Conservation (phyloP, 345 rosid genomes). For the Populus deltoides region DNA sequence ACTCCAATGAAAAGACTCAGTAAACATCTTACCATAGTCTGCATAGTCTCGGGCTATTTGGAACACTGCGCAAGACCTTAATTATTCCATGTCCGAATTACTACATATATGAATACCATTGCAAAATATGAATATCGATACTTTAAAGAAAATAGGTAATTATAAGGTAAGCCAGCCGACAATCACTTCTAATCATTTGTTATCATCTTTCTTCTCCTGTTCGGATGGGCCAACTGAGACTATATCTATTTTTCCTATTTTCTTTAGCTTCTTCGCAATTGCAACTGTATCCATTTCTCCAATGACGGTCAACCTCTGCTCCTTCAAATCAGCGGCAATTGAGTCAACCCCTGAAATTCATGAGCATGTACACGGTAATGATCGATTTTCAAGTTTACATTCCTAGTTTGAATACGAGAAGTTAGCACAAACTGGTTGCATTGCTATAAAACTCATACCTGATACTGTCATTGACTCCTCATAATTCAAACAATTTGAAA, state of each 20-base stretch:
- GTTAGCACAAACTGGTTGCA: no score
- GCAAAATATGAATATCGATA: not conserved
- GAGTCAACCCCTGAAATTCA: conserved; percentile 32
- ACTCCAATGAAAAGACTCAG: not conserved
- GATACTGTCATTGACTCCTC: no score
- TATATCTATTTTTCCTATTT: conserved; percentile 23
- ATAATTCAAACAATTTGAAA: no score
- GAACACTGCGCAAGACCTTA: not conserved
- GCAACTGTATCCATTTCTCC: conserved; percentile 32
- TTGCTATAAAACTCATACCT: no score
- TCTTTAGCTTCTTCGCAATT: conserved; percentile 34
- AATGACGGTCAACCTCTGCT: conserved; percentile 30
- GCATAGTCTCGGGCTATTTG: no score
- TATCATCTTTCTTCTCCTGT: conserved; percentile 22
- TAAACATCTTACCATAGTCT: not conserved
- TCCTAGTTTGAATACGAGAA: no score
- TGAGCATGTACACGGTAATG: no score
- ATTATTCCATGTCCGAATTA: not conserved
- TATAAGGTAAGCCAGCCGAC: no score
- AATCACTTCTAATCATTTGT: not conserved
- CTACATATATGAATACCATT: not conserved
- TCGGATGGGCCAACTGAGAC: conserved; percentile 30
- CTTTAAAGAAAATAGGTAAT: no score
- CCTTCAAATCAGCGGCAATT: conserved; percentile 24
- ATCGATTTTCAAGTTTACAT: no score